phyloP scores from a whole-genome alignment of 2,329 filamentous ascomycete species.

The Hymenoscyphus repandus region DNA sequence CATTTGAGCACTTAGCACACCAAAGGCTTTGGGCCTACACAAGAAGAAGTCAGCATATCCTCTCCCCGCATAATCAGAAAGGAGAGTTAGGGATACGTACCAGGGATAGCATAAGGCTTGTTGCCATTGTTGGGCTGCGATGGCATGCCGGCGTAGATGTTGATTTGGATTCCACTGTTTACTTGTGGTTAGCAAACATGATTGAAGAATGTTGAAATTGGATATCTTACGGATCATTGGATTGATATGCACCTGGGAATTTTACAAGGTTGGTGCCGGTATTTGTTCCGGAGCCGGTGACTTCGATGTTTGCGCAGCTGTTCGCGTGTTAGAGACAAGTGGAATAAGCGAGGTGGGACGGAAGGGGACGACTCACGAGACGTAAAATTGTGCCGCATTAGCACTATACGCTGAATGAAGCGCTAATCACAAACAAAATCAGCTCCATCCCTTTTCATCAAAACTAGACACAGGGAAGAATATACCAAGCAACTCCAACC shows the following conservation, averaged over 20 bases:
- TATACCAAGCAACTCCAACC: constrained; percentile 43
- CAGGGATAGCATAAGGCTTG: constrained; percentile 38
- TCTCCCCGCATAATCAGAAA: too few species aligned
- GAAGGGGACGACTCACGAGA: constrained; percentile 17
- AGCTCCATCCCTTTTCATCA: too few species aligned
- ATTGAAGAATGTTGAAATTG: neutral
- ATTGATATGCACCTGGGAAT: constrained; percentile 44
- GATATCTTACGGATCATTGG: constrained; percentile 38
- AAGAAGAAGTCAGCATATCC: too few species aligned
- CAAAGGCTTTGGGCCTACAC: too few species aligned
- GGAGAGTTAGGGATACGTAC: neutral
- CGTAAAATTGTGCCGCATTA: constrained; percentile 25
- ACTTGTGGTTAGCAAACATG: constrained; percentile 17
- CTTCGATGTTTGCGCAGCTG: constrained; percentile 39
- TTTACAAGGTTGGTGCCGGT: constrained; percentile 36
- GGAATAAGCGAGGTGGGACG: constrained; percentile 31
- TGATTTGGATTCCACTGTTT: constrained; percentile 30
- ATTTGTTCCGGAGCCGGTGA: constrained; percentile 40
- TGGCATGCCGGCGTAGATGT: constrained; percentile 33
- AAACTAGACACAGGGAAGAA: constrained; percentile 13
- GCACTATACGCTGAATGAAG: constrained; percentile 43
- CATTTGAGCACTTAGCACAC: too few species aligned
- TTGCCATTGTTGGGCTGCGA: constrained; percentile 33
- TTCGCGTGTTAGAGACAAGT: too few species aligned
- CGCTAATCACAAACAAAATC: constrained; percentile 1